These are phyloP conservation scores for Cyphellophora attinorum DNA, from an alignment of 2,329 filamentous ascomycete species.

Conservation along the genomic window DNA sequence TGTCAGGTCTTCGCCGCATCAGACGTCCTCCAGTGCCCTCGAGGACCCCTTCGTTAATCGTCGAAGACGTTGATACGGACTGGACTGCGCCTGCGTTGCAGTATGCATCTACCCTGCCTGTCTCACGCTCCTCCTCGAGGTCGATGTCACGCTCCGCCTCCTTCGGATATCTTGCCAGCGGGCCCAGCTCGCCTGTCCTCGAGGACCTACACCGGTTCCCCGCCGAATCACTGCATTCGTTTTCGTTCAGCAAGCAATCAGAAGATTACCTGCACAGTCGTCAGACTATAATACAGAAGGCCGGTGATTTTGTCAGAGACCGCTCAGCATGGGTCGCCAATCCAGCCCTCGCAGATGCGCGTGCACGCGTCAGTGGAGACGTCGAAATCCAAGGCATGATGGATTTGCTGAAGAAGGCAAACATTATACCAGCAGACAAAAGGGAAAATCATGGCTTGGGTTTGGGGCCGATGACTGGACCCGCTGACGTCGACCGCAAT, in stretches of 20 bases:
- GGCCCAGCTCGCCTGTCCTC: constrained; percentile 58
- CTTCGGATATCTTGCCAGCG: constrained; percentile 43
- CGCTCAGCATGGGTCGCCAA: constrained; percentile 72
- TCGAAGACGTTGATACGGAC: constrained; percentile 51
- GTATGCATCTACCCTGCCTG: constrained; percentile 61
- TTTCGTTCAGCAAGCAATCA: constrained; percentile 93
- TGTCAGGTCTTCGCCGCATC: constrained; percentile 84
- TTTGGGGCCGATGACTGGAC: constrained; percentile 67
- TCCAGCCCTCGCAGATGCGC: constrained; percentile 68
- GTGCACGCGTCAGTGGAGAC: constrained; percentile 74
- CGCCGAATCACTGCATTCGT: constrained; percentile 91
- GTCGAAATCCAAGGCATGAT: constrained; percentile 83
- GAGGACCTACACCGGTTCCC: constrained; percentile 91
- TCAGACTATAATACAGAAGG: constrained; percentile 85
- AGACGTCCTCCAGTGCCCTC: constrained; percentile 69
- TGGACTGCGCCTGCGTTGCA: constrained; percentile 50
- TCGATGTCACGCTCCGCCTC: constrained; percentile 34
- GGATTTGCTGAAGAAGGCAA: constrained; percentile 73
- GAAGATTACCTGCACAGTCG: constrained; percentile 86
- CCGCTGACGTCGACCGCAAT: constrained; percentile 65
- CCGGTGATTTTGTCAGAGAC: constrained; percentile 93
- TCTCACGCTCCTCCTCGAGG: constrained; percentile 50
- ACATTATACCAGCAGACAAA: constrained; percentile 54
- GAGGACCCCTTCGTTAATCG: constrained; percentile 53
- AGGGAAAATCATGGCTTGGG: constrained; percentile 11